Evolutionary conservation across 768 basidiomycete genomes (phyloP), one percentile per base, ranked within the genome.

Genomic region (Amanita muscaria): DNA sequence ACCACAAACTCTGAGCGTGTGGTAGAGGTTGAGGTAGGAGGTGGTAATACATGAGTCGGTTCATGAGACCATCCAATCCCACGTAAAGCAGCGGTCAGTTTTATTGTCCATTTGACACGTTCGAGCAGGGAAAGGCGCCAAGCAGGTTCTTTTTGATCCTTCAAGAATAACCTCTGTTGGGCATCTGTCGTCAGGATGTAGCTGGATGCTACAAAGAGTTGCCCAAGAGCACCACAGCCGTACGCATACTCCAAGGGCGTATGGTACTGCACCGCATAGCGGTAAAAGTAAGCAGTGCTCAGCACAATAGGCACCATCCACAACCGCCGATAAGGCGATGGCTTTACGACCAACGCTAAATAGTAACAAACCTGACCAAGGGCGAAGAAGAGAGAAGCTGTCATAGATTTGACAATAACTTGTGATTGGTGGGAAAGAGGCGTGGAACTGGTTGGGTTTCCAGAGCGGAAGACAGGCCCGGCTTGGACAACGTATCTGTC

Each of bases 61-160:
- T 62, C 60, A 38, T 63, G 60, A 8, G 56, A 51, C 64, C 64
- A 67, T 22, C 64, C 59, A 10, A 66, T 55, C 7, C 65, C 62
- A 24, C 66, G 56, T 1, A 58, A 56, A 31, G 56, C 64, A 24
- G 51, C 48, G 32, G 54, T 52, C 15, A 67, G 52, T 25, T 58
- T 53, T 18, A 54, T 39, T n/a, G 61, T 57, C 65, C 66, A 66
- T 39, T 47, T 48, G 3, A 61, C 15, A 2, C 63, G 38, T 24
- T 14, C 31, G 15, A 40, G 29, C 9, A 47, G 46, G 10, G 61
- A 33, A 10, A 42, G 39, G 10, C 6, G 39, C 15, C 15, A 33
- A 6, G 40, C 40, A 27, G 46, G 46, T 18, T 36, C 18, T 18
- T 23, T 47, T 36, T 47, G 46, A 9, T 32, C 39, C 40, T 24